Evolutionary conservation across 1,139 yeast species (phyloP).

Genomic region (Pichia sp.): DNA sequence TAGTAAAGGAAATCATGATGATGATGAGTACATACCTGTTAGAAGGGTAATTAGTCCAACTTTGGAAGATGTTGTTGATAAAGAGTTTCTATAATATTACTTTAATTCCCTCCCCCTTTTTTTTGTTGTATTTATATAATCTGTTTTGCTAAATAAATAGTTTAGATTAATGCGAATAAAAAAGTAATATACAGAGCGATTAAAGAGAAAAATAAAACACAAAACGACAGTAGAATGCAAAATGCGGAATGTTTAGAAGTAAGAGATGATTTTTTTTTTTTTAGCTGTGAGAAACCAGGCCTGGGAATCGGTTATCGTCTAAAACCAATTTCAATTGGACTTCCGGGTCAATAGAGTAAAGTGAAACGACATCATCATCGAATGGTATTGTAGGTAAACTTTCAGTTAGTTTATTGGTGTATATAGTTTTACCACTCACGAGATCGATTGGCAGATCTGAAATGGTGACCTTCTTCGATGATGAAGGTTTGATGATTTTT

Average conservation of each 20-base stretch:
- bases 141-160: neutral
- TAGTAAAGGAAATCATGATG: neutral
- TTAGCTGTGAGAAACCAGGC: no score
- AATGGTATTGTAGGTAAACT: neutral
- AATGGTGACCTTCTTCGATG: slow-evolving; percentile 2
- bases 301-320: slow-evolving; percentile 12
- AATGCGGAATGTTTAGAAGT: no score
- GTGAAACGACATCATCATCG: slow-evolving; percentile 5
- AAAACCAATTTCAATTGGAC: slow-evolving; percentile 8
- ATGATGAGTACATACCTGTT: slow-evolving; percentile 6
- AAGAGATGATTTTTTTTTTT: no score
- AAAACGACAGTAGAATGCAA: no score
- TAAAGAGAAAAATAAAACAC: no score
- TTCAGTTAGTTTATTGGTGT: neutral
- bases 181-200: no score
- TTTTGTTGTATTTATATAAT: no score
- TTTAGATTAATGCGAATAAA: no score
- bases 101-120: no score
- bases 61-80: slow-evolving; percentile 23
- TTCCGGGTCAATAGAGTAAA: slow-evolving; percentile 1
- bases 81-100: slow-evolving; percentile 17
- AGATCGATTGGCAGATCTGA: slow-evolving; percentile 4
- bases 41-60: slow-evolving; percentile 17
- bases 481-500: no score
- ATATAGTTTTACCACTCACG: slow-evolving; percentile 3